Percentiles rank a stretch among this genome's conserved stretches.
Conservation (phyloP, 2,329 filamentous ascomycete species). For the Pseudogymnoascus sp. region DNA sequence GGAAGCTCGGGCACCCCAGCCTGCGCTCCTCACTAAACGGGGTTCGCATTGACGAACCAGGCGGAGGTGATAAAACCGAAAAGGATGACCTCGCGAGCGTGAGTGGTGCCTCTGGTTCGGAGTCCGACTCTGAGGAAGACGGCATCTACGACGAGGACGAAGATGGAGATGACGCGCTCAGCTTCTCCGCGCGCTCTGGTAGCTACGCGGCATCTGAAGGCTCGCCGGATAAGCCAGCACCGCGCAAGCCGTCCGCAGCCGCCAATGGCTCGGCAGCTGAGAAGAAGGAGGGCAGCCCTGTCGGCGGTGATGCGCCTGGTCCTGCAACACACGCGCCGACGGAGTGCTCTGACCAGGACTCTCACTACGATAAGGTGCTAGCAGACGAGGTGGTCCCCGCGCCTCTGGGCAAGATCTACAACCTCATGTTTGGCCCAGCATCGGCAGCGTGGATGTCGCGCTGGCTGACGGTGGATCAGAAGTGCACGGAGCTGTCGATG, state of each 20-base stretch:
- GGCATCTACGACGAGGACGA: constrained; percentile 39
- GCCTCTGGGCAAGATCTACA: constrained; percentile 86
- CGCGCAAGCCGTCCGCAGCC: constrained; percentile 63
- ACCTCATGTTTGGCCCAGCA: constrained; percentile 72
- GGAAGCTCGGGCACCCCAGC: constrained; percentile 92
- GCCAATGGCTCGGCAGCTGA: constrained; percentile 40
- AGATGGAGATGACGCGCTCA: constrained; percentile 59
- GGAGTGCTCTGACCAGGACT: constrained; percentile 68
- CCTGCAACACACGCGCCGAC: constrained; percentile 75
- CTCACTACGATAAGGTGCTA: constrained; percentile 76
- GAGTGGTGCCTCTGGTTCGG: constrained; percentile 35
- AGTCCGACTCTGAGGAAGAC: constrained; percentile 46
- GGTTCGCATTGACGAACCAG: constrained; percentile 68
- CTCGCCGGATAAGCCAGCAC: constrained; percentile 54
- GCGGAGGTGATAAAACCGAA: constrained; percentile 82
- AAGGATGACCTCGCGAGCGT: constrained; percentile 51
- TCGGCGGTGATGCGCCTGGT: constrained; percentile 66
- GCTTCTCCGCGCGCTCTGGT: constrained; percentile 36
- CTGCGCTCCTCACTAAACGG: constrained; percentile 87
- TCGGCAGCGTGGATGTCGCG: constrained; percentile 78
- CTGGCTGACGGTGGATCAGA: constrained; percentile 80
- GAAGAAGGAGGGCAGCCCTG: constrained; percentile 41
- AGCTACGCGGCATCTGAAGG: constrained; percentile 36
- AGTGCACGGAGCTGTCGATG: constrained; percentile 78
- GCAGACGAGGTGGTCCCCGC: constrained; percentile 82